phyloP scores from a whole-genome alignment of 805 yeast genomes.

The Hanseniaspora valbyensis region DNA sequence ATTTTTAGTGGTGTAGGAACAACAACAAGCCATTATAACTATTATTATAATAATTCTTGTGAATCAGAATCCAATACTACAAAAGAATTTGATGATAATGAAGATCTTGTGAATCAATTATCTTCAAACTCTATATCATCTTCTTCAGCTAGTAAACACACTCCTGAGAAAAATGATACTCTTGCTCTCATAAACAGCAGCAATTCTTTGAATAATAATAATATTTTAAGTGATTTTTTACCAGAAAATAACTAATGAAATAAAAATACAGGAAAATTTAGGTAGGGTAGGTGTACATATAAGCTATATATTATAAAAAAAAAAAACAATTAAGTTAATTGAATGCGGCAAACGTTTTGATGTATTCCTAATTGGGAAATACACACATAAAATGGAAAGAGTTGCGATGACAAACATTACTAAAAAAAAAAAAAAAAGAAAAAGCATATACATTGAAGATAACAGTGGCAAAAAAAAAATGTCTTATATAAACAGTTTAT shows the following conservation, averaged over 20 bases:
- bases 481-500: no score
- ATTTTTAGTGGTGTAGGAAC: conserved; percentile 13
- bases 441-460: no score
- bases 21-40: conserved; percentile 11
- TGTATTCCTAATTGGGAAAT: no score
- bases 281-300: not conserved
- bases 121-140: not conserved
- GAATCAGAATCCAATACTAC: not conserved
- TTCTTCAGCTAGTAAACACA: not conserved
- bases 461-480: no score
- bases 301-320: not conserved
- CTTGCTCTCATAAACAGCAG: not conserved
- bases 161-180: not conserved
- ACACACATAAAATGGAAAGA: no score
- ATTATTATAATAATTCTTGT: not conserved
- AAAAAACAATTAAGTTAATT: no score
- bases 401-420: no score
- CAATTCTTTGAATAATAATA: no score
- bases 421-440: no score
- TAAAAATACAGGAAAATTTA: not conserved
- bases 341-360: no score
- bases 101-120: not conserved
- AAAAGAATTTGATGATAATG: not conserved
- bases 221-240: not conserved
- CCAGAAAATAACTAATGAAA: no score